These are phyloP conservation scores for Brassica balearica DNA, from an alignment of 441 rosid species.

Conservation along the genomic window DNA sequence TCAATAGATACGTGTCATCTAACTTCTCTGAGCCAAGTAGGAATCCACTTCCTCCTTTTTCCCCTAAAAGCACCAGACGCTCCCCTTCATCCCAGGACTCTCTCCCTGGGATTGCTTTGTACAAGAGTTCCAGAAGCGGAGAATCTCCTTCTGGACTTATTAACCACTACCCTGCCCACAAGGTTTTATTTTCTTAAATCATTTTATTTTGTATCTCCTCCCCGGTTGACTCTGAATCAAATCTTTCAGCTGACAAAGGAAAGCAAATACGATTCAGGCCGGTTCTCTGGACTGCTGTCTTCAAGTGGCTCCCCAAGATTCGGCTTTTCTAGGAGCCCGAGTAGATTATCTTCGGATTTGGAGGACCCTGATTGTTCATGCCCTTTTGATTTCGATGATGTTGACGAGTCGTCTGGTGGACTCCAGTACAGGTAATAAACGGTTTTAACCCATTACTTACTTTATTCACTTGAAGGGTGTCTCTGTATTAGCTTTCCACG, in stretches of 20 bases:
- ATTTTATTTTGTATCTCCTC: constrained; percentile 13
- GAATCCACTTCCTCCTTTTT: constrained; percentile 81
- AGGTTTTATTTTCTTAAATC: constrained; percentile 49
- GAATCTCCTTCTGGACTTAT: constrained; percentile 64
- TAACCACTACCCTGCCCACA: constrained; percentile 67
- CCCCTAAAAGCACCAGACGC: constrained; percentile 74
- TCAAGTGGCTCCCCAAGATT: constrained; percentile 82
- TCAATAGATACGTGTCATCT: constrained; percentile 65
- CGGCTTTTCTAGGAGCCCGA: constrained; percentile 84
- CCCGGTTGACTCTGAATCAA: constrained; percentile 12
- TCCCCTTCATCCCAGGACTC: constrained; percentile 84
- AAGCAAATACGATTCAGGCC: constrained; percentile 79
- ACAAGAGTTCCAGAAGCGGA: constrained; percentile 63
- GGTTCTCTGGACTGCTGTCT: constrained; percentile 84
- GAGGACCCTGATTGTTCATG: constrained; percentile 88
- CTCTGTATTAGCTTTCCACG: not conserved
- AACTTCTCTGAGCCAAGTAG: constrained; percentile 82
- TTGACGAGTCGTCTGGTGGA: constrained; percentile 54
- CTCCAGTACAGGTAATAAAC: constrained; percentile 61
- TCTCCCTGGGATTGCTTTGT: constrained; percentile 67
- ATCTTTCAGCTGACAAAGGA: constrained; percentile 63
- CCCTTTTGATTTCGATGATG: constrained; percentile 89
- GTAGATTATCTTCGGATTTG: constrained; percentile 80
- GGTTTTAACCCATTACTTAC: constrained; percentile 21
- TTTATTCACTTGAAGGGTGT: not conserved